Conservation (phyloP, 2,329 filamentous ascomycete genomes). For the Colletotrichum coccodes region DNA sequence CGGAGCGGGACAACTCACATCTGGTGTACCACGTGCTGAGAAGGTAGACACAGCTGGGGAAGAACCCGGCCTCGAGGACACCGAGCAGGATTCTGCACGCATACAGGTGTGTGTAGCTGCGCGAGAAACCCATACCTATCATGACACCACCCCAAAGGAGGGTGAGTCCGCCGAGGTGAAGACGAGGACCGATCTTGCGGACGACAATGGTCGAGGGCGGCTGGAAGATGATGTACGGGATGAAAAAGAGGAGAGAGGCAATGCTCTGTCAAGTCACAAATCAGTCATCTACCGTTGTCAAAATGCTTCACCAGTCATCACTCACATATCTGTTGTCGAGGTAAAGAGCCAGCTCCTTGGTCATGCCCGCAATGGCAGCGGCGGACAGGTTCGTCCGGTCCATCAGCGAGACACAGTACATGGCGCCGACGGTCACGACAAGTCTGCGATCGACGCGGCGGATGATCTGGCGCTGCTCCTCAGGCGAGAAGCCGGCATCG, state of each 20-base stretch:
- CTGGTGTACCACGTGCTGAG: constrained; percentile 80
- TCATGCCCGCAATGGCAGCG: constrained; percentile 76
- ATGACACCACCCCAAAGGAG: constrained; percentile 69
- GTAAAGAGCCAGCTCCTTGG: constrained; percentile 53
- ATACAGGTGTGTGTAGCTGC: constrained; percentile 61
- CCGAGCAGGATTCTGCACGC: constrained; percentile 69
- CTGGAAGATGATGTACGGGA: constrained; percentile 78
- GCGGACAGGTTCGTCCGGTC: constrained; percentile 82
- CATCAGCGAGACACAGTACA: constrained; percentile 83
- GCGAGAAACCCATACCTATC: constrained; percentile 73
- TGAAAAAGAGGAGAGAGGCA: constrained; percentile 78
- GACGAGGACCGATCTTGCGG: constrained; percentile 71
- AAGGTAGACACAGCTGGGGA: constrained; percentile 76
- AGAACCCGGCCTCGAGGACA: constrained; percentile 76
- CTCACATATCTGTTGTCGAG: constrained; percentile 57
- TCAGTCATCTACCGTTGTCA: background rate
- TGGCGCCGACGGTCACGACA: constrained; percentile 68
- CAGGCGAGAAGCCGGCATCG: constrained; percentile 61
- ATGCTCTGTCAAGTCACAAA: constrained; percentile 56
- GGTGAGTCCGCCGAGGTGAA: constrained; percentile 64
- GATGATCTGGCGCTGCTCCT: constrained; percentile 76
- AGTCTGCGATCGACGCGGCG: constrained; percentile 74
- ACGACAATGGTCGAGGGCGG: constrained; percentile 76
- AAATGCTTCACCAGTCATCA: background rate
- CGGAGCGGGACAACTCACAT: constrained; percentile 53